Base-by-base conservation (phyloP, 2,329 filamentous ascomycete genomes). In the Periconia sp. region DNA sequence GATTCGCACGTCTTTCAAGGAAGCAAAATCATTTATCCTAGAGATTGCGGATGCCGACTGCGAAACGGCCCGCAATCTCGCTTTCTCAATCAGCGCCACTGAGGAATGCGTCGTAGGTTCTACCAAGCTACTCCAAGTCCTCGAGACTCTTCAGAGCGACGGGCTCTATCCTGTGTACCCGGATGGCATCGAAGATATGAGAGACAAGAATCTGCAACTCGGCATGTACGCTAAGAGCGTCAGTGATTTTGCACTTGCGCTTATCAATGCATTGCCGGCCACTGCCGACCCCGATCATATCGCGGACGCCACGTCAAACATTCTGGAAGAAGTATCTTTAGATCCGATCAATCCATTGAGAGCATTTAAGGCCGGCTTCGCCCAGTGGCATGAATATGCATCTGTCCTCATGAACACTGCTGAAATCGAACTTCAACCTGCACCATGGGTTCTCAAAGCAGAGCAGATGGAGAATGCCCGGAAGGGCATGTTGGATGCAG, bases 361-460 rank as follows among this genome's bases (percentile, higher is more conserved):
- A 31, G 17, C 35, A 19, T 7, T 31, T 40, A 11, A 34, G 32
- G 11, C 28, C 13, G 25, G 18, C 74, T 90, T 29, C 83, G 81
- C 10, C 23, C 87, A 92, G 48, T 79, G 96, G 43, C 83, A 85
- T 5, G 80, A 82, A 10, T 76, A 92, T 46, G 66, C 71, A 5
- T 70, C 68, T 3, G 65, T 76, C 26, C 59, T 78, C 6, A 67
- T 70, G 45, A 73, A 74, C 45, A 75, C 70, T 15, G 55, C 69
- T 8, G 75, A 78, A 42, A 77, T 97, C 60, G 89, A 95, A 52
- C 81, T 83, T 50, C 81, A 78, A 16, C 78, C 82, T 0, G 82
- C 87, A 3, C 94, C 94, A 2, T 99, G 94, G 94, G 79, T 88
- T 39, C 78, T 90, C 22, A 86, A 92, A 40, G 86, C 90, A 3